Evolutionary conservation across 2,329 filamentous ascomycete genomes (phyloP), one percentile per base, ranked within the genome.

Genomic region (Xylariaceae sp.): DNA sequence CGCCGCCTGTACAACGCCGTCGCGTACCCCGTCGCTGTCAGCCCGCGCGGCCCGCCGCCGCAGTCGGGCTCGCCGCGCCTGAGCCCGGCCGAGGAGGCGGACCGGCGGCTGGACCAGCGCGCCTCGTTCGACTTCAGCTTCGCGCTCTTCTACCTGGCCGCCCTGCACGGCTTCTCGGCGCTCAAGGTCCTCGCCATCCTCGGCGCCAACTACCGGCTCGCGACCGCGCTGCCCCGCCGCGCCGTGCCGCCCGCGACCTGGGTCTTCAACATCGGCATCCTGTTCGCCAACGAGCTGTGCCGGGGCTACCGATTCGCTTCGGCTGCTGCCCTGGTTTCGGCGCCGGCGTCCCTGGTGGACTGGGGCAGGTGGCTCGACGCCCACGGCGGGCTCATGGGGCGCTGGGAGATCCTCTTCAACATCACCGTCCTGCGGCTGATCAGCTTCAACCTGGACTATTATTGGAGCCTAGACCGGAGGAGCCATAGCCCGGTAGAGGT

Each of bases 391-490:
- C 64, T 98, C n/a, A 79, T 94, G 55, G 70, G 81, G 0, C 75
- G 90, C 38, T 98, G 92, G 92, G 87, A 96, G 57, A 80, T 98
- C n/a, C 71, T 95, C 5, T 98, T 98, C 70, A 98, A 98, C 53
- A 77, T 98, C 41, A 95, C 90, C 3, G 81, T 96, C 17, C 65
- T 98, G 36, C 80, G 92, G 5, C 68, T 96, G 30, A 88, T 98
- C 50, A 95, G 90, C 57, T 98, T 94, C 71, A 96, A 96, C 57
- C 61, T 98, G 54, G 92, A 98, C 60, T 89, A 94, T 57, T 90
- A 94, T 57, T 98, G 92, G 90, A 92, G 85, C 49, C 59, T 83
- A 3, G 77, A 83, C 43, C 70, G 75, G 38, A 64, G 72, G 24
- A 62, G 60, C 39, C 65, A 72, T 18, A 89, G 77, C 50, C 71